These are phyloP conservation scores for Irpex sp. DNA, from an alignment of 1,284 basidiomycete genomes.

Conservation along the genomic window DNA sequence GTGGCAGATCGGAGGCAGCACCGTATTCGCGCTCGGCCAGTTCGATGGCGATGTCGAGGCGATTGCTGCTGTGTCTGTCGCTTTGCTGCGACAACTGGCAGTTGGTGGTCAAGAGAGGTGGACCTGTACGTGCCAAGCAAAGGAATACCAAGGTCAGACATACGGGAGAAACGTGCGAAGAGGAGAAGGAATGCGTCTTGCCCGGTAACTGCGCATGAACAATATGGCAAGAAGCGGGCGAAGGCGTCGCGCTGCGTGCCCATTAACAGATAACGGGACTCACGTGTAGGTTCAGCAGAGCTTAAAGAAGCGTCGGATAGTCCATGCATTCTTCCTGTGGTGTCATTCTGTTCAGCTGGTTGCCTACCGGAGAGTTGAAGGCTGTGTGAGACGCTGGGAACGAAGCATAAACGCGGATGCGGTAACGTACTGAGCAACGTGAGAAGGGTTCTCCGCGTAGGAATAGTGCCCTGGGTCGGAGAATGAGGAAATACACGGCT, in stretches of 20 bases:
- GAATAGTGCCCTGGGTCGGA: conserved; percentile 7
- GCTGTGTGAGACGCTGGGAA: neutral
- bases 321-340: neutral
- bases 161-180: neutral
- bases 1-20: neutral
- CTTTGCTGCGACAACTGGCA: neutral
- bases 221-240: neutral
- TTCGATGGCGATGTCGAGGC: neutral
- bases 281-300: neutral
- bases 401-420: neutral
- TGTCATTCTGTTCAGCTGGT: neutral
- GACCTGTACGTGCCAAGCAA: neutral
- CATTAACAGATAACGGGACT: neutral
- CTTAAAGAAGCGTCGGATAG: neutral
- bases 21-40: neutral
- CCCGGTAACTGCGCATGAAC: neutral
- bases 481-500: neutral
- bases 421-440: neutral
- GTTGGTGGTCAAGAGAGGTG: neutral
- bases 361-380: neutral
- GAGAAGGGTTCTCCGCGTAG: neutral
- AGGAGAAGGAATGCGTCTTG: neutral
- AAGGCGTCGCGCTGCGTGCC: neutral
- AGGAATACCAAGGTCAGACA: neutral
- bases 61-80: neutral